These are phyloP conservation scores for Dicorynia guianensis DNA, from an alignment of 306 rosid genomes.

Conservation along the genomic window DNA sequence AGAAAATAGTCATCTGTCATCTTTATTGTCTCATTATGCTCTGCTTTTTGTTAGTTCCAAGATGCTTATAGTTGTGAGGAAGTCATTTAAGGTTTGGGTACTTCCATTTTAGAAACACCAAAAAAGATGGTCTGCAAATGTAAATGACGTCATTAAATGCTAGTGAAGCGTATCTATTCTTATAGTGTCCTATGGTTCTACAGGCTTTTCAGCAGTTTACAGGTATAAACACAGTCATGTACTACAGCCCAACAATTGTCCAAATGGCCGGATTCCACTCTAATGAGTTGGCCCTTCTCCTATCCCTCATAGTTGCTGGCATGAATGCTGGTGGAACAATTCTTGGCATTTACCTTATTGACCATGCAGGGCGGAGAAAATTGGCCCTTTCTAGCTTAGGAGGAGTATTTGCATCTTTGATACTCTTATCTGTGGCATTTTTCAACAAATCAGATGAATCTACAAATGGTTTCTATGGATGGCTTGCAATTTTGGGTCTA, in stretches of 20 bases:
- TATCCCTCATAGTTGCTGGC: conserved; percentile 81
- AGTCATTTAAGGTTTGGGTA: neutral
- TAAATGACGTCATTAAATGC: conserved; percentile 26
- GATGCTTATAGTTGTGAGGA: conserved; percentile 14
- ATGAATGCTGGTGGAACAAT: conserved; percentile 83
- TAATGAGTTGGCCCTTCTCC: conserved; percentile 79
- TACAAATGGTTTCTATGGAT: conserved; percentile 56
- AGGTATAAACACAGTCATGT: conserved; percentile 97
- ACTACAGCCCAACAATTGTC: conserved; percentile 96
- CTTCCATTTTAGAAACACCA: neutral
- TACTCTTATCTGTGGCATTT: conserved; percentile 67
- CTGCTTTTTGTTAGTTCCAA: neutral
- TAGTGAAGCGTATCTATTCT: conserved; percentile 10
- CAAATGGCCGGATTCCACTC: conserved; percentile 91
- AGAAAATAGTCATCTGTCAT: neutral
- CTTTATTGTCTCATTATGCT: conserved; percentile 7
- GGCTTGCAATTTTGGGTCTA: conserved; percentile 78
- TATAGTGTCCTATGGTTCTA: conserved; percentile 31
- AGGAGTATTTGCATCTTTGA: conserved; percentile 75
- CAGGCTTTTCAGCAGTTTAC: conserved; percentile 98
- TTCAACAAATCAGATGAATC: conserved; percentile 56
- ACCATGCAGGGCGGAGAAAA: conserved; percentile 74
- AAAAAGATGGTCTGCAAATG: neutral
- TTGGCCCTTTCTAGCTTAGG: conserved; percentile 71
- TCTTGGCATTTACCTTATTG: conserved; percentile 89